A percentile compares a stretch with the other conserved stretches of the same genome.
Evolutionary conservation across 192 early-diverging fungal genomes (phyloP).

Genomic region (Pilobolus umbonatus): DNA sequence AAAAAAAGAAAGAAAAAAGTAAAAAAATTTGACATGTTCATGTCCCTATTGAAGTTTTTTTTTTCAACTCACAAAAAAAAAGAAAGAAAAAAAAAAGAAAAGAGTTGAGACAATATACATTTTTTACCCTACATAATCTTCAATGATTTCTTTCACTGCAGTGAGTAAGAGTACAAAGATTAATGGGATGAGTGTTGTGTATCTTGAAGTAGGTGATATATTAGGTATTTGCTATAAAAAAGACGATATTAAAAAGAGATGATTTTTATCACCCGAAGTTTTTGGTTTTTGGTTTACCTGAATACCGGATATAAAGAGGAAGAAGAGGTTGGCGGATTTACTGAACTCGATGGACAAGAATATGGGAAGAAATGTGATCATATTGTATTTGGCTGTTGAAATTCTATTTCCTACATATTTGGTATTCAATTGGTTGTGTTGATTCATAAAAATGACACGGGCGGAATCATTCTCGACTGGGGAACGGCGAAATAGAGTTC

Average conservation of each 20-base stretch:
- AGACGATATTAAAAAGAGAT: background rate
- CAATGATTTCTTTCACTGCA: slow-evolving; percentile 85
- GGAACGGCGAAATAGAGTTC: background rate
- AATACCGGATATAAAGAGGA: slow-evolving; percentile 93
- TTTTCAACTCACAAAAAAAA: slow-evolving; percentile 31
- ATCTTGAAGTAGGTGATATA: slow-evolving; percentile 89
- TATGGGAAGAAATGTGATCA: slow-evolving; percentile 88
- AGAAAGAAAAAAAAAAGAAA: background rate
- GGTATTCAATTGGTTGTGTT: slow-evolving; percentile 68
- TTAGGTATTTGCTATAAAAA: slow-evolving; percentile 80
- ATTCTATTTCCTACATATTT: slow-evolving; percentile 88
- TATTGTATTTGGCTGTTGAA: slow-evolving; percentile 96
- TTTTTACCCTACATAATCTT: slow-evolving; percentile 61
- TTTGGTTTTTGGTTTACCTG: slow-evolving; percentile 50
- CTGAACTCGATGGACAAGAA: slow-evolving; percentile 96
- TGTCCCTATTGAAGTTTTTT: slow-evolving; percentile 32
- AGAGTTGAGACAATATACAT: slow-evolving; percentile 32
- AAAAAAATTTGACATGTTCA: background rate
- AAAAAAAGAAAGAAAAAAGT: too few species aligned
- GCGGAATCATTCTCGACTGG: slow-evolving; percentile 17
- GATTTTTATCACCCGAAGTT: background rate
- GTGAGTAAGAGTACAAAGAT: slow-evolving; percentile 78
- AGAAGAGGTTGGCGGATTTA: slow-evolving; percentile 98
- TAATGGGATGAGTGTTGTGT: slow-evolving; percentile 75
- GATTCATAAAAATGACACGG: slow-evolving; percentile 86